Evolutionary conservation across 176 grass and related monocot genomes (phyloP).

Genomic region (Ensete ventricosum): DNA sequence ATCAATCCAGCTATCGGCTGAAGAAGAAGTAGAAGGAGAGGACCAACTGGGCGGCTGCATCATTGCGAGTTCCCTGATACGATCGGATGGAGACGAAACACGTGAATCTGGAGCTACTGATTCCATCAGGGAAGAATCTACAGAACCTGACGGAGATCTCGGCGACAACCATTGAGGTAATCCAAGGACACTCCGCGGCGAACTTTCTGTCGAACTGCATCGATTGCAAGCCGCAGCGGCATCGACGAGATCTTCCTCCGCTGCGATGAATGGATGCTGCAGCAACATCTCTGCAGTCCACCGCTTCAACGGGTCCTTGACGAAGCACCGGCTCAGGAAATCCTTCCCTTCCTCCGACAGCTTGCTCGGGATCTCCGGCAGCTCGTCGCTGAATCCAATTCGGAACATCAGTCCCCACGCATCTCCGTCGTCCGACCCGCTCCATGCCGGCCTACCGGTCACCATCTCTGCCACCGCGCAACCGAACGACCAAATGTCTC

Average conservation of each 20-base stretch:
- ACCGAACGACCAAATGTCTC: conserved; percentile 13
- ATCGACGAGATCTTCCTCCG: neutral
- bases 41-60: neutral
- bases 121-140: neutral
- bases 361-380: neutral
- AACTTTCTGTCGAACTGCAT: neutral
- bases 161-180: neutral
- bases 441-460: neutral
- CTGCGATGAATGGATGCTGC: conserved; percentile 3
- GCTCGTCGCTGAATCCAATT: conserved; percentile 2
- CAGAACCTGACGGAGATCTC: neutral
- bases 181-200: neutral
- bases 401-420: conserved; percentile 9
- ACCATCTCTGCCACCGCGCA: conserved; percentile 13
- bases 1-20: neutral
- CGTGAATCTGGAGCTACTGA: neutral
- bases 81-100: neutral
- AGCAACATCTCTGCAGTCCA: conserved; percentile 13
- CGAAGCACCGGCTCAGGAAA: conserved; percentile 1
- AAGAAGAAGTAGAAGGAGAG: neutral
- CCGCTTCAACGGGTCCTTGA: neutral
- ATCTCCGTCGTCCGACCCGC: neutral
- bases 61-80: neutral
- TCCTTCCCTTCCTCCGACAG: conserved; percentile 17
- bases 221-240: neutral